These are phyloP conservation scores for Penicillium herquei DNA, from an alignment of 495 filamentous ascomycete genomes.

Conservation along the genomic window DNA sequence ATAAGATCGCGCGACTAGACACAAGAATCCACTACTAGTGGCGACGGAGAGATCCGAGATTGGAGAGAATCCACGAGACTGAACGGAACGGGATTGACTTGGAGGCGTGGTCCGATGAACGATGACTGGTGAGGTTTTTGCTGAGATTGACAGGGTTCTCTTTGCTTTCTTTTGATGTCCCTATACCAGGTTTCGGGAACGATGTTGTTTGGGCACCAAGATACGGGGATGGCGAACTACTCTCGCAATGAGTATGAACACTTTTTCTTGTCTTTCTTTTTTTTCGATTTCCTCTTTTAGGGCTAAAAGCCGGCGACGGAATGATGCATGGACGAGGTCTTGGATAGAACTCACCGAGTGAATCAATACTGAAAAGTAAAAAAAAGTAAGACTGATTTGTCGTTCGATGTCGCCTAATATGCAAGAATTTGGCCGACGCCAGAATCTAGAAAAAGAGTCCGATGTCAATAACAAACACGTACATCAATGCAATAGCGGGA, in stretches of 20 bases:
- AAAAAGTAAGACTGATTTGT: constrained; percentile 19
- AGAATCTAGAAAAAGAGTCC: constrained; percentile 20
- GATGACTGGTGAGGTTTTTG: constrained; percentile 33
- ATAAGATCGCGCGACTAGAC: constrained; percentile 8
- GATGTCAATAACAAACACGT: constrained; percentile 43
- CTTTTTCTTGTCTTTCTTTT: constrained; percentile 1
- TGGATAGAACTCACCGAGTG: constrained; percentile 32
- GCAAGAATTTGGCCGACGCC: constrained; percentile 24
- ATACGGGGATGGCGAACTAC: constrained; percentile 23
- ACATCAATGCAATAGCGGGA: constrained; percentile 5
- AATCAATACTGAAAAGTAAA: constrained; percentile 23
- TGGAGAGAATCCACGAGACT: constrained; percentile 8
- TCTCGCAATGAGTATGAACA: constrained; percentile 35
- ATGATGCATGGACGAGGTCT: constrained; percentile 30
- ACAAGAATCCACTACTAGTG: constrained; percentile 14
- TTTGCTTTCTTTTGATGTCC: constrained; percentile 16
- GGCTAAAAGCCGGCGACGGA: constrained; percentile 22
- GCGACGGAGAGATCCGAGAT: constrained; percentile 7
- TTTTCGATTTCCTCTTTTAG: neutral
- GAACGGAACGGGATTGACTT: neutral
- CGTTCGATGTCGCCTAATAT: constrained; percentile 34
- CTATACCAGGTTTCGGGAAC: constrained; percentile 26
- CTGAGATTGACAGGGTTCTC: constrained; percentile 13
- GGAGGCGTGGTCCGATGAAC: neutral
- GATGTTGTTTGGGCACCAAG: constrained; percentile 21